These are phyloP conservation scores for Phytomonas serpens DNA, from an alignment of 208 protist species.

Conservation along the genomic window DNA sequence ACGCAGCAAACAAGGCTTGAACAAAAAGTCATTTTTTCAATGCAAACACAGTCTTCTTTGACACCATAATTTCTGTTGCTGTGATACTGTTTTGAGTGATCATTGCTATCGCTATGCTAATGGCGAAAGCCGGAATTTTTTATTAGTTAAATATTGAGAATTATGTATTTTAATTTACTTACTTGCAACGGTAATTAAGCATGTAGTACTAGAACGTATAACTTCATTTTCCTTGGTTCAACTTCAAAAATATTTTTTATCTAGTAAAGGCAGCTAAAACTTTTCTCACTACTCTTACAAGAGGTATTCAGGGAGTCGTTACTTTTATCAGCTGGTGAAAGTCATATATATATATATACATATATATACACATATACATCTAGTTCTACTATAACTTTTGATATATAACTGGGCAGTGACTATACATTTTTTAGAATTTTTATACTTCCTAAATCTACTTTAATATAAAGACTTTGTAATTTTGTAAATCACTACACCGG, in stretches of 20 bases:
- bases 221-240: not conserved
- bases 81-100: not conserved
- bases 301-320: not conserved
- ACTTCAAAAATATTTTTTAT: not conserved
- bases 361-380: conserved; percentile 1
- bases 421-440: not conserved
- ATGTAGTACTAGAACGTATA: not conserved
- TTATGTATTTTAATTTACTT: not conserved
- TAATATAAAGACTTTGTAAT: not conserved
- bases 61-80: not conserved
- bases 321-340: not conserved
- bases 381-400: not conserved
- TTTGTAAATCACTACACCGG: not conserved
- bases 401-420: not conserved
- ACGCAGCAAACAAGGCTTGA: not conserved
- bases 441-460: conserved; percentile 2
- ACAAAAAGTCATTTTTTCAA: not conserved
- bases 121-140: not conserved
- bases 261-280: not conserved
- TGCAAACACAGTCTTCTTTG: not conserved
- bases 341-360: conserved; percentile 6
- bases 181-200: not conserved
- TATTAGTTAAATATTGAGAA: not conserved
- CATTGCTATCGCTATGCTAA: not conserved
- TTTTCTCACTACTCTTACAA: not conserved